Evolutionary conservation across 169 alveolate species (phyloP).

Genomic region (Perkinsus olseni): DNA sequence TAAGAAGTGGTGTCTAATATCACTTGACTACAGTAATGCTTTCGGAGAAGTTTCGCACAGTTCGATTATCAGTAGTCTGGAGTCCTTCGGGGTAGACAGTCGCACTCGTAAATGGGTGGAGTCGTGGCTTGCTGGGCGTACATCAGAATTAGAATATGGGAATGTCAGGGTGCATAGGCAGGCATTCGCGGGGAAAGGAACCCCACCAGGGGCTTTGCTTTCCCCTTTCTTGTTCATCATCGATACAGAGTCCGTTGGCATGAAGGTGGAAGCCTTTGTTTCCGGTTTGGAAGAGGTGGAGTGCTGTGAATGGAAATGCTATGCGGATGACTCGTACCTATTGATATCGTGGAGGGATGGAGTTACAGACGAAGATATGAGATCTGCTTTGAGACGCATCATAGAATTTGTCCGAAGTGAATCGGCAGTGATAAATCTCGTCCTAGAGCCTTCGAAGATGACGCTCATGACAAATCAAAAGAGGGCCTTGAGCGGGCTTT

Average conservation of each 20-base stretch:
- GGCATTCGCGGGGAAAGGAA: background rate
- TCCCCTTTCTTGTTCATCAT: background rate
- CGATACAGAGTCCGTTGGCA: background rate
- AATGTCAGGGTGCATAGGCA: background rate
- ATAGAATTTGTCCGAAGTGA: background rate
- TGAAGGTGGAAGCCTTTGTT: background rate
- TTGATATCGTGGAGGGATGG: background rate
- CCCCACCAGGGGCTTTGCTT: background rate
- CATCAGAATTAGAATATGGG: background rate
- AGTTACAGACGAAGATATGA: background rate
- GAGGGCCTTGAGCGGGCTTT: background rate
- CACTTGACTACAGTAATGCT: background rate
- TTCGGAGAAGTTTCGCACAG: background rate
- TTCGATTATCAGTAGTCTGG: background rate
- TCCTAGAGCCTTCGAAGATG: background rate
- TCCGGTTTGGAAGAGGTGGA: background rate
- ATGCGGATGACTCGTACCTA: background rate
- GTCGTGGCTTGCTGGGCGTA: background rate
- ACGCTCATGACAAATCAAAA: background rate
- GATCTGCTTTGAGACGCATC: background rate
- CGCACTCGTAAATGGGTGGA: background rate
- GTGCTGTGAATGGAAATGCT: background rate
- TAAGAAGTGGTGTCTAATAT: background rate
- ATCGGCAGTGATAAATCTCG: background rate
- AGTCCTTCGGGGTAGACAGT: background rate